Base-by-base conservation (phyloP, 2,329 filamentous ascomycete genomes). In the Trichoderma sp. region DNA sequence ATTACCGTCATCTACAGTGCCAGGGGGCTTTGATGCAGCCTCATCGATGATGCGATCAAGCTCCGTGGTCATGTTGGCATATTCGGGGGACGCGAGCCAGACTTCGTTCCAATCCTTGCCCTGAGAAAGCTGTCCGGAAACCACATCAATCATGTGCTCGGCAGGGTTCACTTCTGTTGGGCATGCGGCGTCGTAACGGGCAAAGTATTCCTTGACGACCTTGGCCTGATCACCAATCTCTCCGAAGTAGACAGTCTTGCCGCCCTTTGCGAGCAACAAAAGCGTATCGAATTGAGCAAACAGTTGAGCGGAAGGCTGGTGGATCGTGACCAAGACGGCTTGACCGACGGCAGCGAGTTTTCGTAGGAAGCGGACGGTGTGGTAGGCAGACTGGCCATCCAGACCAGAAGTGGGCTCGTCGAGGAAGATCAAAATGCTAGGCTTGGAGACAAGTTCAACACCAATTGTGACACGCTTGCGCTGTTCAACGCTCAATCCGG, bases 81-180 rank as follows among this genome's bases (percentile, higher is more conserved):
- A 85, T 74, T 92, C 85, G 0, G 86, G 81, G 0, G 88, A 93
- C n/a, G 83, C 83, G 21, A 85, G 81, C 91, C 91, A 93, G 72
- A 92, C 86, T 47, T 91, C 83, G 75, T 89, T 90, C 90, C 89
- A 92, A 75, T 92, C 86, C 55, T 72, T 82, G 74, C 74, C 79
- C 65, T 79, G 81, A 0, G 82, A 84, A 0, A 85, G 74, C 43
- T 79, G 76, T 0, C 86, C 86, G 1, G 86, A 86, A 16, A 85
- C 83, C 21, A 86, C 83, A 61, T 87, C 84, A 64, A 94, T 87
- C 88, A 94, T 93, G 82, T 89, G 92, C 77, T 94, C 91, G 0
- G 91, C 91, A 1, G 90, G 90, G 73, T 94, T 94, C 21, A 87
- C 87, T 0, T 88, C 86, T 0, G 81, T 72, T 0, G 86, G 85